Base-by-base conservation (phyloP, 2,329 filamentous ascomycete genomes). In the Huntiella omanensis region DNA sequence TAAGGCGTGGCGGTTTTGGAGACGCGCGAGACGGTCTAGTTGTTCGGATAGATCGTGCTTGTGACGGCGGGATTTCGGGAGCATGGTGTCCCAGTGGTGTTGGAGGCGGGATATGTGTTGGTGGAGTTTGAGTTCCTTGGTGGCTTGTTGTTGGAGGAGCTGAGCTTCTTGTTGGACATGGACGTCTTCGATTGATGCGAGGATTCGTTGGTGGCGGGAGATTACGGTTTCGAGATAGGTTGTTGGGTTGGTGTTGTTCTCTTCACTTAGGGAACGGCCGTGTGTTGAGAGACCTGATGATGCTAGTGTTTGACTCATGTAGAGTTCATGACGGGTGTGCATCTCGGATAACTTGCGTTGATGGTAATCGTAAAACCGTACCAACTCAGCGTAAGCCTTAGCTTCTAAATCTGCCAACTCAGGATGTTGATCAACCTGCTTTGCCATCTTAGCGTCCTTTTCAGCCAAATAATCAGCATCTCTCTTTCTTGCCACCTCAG, bases 401-500 rank as follows among this genome's bases (percentile, higher is more conserved):
- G 28, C 28, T 36, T 46, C 44, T 4, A 50, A 41, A 2, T 13
- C 13, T 5, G 41, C 45, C 40, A 50, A 50, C 5, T 34, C 33
- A 3, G 45, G 48, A 8, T 42, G 36, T 10, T 46, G 40, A 2
- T n/a, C 40, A 2, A 45, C 46, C 36, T 38, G 39, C 10, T n/a
- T 17, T 4, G 35, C 40, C 5, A 50, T 15, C 10, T 47, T 28
- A 1, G 35, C 40, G 12, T 50, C 48, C 13, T 40, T 33, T 12
- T 34, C 32, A 1, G 45, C 48, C 33, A 50, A 12, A 22, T 37
- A 37, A 32, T 40, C 45, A 4, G 48, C 48, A 5, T 50, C 48
- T 45, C 45, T 28, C 16, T 50, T 50, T 12, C 48, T 40, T 16
- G 48, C 48, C 5, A 50, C 36, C 34, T 50, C 48, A 11, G 48